Percentiles rank a stretch among this genome's conserved stretches.
Conservation (phyloP, 345 rosid species). For the Arabis hirsuta region DNA sequence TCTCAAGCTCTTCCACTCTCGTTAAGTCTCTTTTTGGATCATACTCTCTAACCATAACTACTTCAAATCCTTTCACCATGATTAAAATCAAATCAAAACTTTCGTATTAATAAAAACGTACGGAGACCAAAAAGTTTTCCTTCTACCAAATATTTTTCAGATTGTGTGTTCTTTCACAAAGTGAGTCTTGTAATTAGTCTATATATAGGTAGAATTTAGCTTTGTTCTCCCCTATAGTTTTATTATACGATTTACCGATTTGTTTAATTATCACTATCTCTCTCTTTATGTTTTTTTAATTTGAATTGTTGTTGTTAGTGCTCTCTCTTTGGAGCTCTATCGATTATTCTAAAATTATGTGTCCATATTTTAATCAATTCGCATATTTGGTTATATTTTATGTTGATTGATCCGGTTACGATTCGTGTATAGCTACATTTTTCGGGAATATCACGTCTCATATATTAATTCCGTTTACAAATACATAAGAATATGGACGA, state of each 20-base stretch:
- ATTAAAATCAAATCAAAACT: not conserved
- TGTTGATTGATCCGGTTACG: constrained; percentile 39
- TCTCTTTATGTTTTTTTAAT: not conserved
- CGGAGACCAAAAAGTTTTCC: constrained; percentile 14
- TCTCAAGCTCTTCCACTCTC: constrained; percentile 76
- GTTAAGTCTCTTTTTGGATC: constrained; percentile 60
- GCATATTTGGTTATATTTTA: constrained; percentile 40
- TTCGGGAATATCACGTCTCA: constrained; percentile 39
- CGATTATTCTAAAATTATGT: constrained; percentile 36
- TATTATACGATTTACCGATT: constrained; percentile 28
- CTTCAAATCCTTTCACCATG: constrained; percentile 41
- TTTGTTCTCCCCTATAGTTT: constrained; percentile 34
- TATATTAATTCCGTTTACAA: constrained; percentile 19
- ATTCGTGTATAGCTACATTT: constrained; percentile 43
- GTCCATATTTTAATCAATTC: constrained; percentile 19
- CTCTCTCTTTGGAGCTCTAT: constrained; percentile 41
- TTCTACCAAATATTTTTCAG: constrained; percentile 33
- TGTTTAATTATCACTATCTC: constrained; percentile 43
- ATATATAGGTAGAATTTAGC: constrained; percentile 39
- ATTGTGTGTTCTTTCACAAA: constrained; percentile 33
- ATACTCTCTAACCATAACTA: constrained; percentile 69
- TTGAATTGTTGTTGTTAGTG: constrained; percentile 35
- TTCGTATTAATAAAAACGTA: constrained; percentile 1
- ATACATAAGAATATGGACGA: constrained; percentile 16
- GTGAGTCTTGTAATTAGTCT: constrained; percentile 42